Conservation (phyloP, 768 basidiomycete genomes). For the Podaxis carcinomalis region DNA sequence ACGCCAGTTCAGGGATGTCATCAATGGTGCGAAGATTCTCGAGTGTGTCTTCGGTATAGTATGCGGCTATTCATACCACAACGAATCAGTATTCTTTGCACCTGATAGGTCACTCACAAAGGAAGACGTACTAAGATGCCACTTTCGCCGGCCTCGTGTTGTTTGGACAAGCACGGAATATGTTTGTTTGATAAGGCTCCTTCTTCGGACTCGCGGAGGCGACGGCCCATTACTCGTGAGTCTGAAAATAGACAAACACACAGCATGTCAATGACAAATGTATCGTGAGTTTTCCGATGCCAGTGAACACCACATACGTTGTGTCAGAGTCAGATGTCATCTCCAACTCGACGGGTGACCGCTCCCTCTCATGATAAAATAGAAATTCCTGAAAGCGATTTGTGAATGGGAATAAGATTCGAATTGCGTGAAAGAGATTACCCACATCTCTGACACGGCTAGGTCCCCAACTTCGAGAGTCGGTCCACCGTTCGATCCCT, state of each 20-base stretch:
- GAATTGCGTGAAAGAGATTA: slow-evolving; percentile 6
- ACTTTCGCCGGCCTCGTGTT: slow-evolving; percentile 62
- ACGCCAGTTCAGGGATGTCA: slow-evolving; percentile 49
- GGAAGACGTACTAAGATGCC: slow-evolving; percentile 67
- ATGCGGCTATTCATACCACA: slow-evolving; percentile 50
- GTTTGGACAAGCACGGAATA: slow-evolving; percentile 77
- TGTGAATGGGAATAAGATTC: neutral
- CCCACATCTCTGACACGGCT: slow-evolving; percentile 73
- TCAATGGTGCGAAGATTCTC: slow-evolving; percentile 56
- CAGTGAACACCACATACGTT: slow-evolving; percentile 29
- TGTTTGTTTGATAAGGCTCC: slow-evolving; percentile 70
- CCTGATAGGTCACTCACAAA: neutral
- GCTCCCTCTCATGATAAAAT: slow-evolving; percentile 67
- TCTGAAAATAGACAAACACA: slow-evolving; percentile 2
- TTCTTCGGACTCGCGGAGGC: slow-evolving; percentile 23
- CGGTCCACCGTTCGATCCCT: slow-evolving; percentile 81
- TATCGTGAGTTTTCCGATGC: neutral
- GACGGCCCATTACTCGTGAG: slow-evolving; percentile 9
- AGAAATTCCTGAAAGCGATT: slow-evolving; percentile 56
- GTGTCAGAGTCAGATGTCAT: slow-evolving; percentile 46
- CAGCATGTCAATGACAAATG: slow-evolving; percentile 1
- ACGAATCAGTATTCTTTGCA: neutral
- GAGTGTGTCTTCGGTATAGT: slow-evolving; percentile 64
- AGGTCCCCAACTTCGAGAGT: slow-evolving; percentile 76
- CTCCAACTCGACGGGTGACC: slow-evolving; percentile 43